phyloP scores from a whole-genome alignment of 2,329 filamentous ascomycete genomes.

The Teratosphaeria nubilosa region DNA sequence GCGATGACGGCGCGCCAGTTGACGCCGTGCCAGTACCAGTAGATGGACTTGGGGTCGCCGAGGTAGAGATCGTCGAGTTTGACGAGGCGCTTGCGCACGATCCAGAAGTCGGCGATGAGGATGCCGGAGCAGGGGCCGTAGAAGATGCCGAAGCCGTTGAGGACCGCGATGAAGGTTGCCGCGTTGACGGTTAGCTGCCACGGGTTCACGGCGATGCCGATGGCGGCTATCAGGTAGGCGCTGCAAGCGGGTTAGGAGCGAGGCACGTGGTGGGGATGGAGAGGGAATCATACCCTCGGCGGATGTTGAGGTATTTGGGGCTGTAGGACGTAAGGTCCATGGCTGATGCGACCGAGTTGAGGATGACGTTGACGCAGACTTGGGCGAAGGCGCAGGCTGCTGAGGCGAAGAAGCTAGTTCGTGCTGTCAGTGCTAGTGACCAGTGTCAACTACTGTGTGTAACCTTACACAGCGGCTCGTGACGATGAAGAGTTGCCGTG shows the following conservation, averaged over 20 bases:
- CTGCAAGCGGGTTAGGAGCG: not conserved
- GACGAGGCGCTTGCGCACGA: not conserved
- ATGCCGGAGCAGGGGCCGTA: not conserved
- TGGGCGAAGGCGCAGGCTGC: not conserved
- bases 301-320: not conserved
- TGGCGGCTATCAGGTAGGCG: not conserved
- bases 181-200: not conserved
- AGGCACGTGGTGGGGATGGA: not conserved
- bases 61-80: not conserved
- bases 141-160: not conserved
- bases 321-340: not conserved
- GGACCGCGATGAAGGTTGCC: not conserved
- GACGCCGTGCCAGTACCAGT: slow-evolving; percentile 2
- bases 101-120: not conserved
- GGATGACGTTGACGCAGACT: not conserved
- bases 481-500: not conserved
- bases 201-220: not conserved
- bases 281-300: not conserved
- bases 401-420: not conserved
- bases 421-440: not conserved
- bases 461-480: not conserved
- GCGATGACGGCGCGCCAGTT: slow-evolving; percentile 2
- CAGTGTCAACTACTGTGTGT: not conserved
- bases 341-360: not conserved
- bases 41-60: not conserved